Base-by-base conservation (phyloP, 768 basidiomycete genomes). In the Postia placenta region DNA sequence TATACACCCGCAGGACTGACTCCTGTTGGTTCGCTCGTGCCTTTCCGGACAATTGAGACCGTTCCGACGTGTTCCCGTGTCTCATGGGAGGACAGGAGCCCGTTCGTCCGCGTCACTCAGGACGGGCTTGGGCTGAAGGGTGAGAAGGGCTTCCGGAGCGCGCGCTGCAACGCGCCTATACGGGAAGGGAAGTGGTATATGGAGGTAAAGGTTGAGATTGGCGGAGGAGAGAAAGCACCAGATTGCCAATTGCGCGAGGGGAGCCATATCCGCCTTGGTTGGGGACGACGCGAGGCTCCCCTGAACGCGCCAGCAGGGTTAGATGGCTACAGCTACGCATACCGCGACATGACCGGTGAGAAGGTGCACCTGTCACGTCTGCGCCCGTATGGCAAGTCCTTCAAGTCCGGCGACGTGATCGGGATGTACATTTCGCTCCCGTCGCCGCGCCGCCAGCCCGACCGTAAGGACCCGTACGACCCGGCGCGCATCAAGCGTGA, bases 351-450 rank as follows among this genome's bases (percentile, higher is more conserved):
- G 58, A 85, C 83, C 0, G 95, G 96, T 11, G 91, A 98, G 54
- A 93, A 90, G 67, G 83, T 95, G 37, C 85, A 87, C 1, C 69
- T 93, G 9, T 90, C 93, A 1, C 78, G 89, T 39, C 85, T 85
- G 11, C 78, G 81, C 40, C 74, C 84, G 6, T 98, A 96, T 59
- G 91, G 88, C 4, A 66, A 69, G 27, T 56, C 80, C 0, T 95
- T 88, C 61, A 73, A 72, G 46, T 77, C 91, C 1, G 92, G 92
- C 5, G 92, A 97, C 66, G 85, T 93, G 17, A 70, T 98, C 41
- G 96, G 96, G 20, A 85, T 98, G 80, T 89, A 94, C 64, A 90
- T 99, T 45, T 87, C 79, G 33, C 79, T 98, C 5, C 95, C 96
- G n/a, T 28, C 45, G 20, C 74, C 78, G 0, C 75, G 76, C 26